Conservation (phyloP, 345 rosid genomes). For the Rubroshorea leprosula region DNA sequence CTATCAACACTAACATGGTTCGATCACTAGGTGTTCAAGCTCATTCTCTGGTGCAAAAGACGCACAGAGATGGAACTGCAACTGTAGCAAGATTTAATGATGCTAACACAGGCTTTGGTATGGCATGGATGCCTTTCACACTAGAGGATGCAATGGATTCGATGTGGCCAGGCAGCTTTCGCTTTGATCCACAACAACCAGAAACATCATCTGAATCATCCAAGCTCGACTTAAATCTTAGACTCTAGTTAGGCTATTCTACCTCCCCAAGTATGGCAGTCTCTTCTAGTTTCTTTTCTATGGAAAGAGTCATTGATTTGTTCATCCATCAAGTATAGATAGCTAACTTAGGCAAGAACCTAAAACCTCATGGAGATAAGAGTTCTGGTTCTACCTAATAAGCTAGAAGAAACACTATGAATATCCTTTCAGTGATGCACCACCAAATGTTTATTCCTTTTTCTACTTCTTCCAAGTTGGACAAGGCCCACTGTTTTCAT, state of each 20-base stretch:
- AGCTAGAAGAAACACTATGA: not conserved
- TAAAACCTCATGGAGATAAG: not conserved
- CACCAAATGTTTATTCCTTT: conserved; percentile 8
- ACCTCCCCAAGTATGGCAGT: conserved; percentile 14
- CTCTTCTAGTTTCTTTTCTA: conserved; percentile 9
- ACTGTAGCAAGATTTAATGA: conserved; percentile 42
- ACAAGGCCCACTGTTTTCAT: not conserved
- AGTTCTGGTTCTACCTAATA: not conserved
- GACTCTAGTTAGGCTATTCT: conserved; percentile 33
- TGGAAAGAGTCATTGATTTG: conserved; percentile 12
- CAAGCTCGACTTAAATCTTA: conserved; percentile 55
- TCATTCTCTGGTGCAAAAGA: conserved; percentile 51
- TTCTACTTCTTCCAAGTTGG: not conserved
- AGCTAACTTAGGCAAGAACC: conserved; percentile 18
- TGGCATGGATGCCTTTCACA: conserved; percentile 33
- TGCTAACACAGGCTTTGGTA: conserved; percentile 24
- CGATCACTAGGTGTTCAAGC: conserved; percentile 57
- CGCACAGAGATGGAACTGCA: conserved; percentile 38
- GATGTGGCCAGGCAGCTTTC: conserved; percentile 81
- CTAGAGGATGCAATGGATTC: conserved; percentile 37
- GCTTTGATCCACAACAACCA: conserved; percentile 38
- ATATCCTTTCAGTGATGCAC: conserved; percentile 11
- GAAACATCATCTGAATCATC: conserved; percentile 32
- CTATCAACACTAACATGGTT: conserved; percentile 21
- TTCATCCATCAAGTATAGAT: conserved; percentile 22